Conservation (phyloP, 2,329 filamentous ascomycete genomes). For the Penicillium verrucosum region DNA sequence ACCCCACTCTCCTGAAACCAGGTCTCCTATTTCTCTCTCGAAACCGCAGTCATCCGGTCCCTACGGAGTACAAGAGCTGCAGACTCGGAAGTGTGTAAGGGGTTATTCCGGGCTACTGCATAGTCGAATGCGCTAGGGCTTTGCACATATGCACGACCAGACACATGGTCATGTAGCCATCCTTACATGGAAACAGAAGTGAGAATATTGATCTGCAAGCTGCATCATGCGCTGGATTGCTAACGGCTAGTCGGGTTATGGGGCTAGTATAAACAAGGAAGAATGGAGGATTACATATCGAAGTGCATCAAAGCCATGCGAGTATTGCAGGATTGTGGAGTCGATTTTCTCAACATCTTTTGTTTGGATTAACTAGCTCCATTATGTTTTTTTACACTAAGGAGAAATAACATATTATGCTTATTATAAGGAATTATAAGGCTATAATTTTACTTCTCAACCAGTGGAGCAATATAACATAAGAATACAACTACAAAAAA, state of each 20-base stretch:
- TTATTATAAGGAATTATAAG: neutral
- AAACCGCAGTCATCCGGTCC: constrained; percentile 9
- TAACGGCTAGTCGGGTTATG: constrained; percentile 2
- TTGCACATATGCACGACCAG: neutral
- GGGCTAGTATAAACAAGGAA: neutral
- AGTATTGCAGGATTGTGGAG: constrained; percentile 21
- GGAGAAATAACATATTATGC: neutral
- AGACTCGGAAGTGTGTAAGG: neutral
- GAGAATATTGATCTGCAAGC: constrained; percentile 11
- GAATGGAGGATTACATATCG: neutral
- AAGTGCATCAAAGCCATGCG: constrained; percentile 5
- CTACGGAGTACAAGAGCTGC: constrained; percentile 5
- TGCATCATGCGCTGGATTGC: constrained; percentile 10
- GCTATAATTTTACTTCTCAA: neutral
- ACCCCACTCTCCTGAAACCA: constrained; percentile 3
- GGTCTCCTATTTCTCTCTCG: constrained; percentile 5
- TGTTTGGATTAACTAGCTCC: neutral
- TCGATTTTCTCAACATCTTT: neutral
- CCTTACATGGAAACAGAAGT: neutral
- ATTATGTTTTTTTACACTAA: neutral
- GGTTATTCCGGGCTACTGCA: constrained; percentile 5
- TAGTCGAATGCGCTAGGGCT: neutral
- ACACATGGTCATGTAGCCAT: constrained; percentile 3
- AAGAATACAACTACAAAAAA: neutral
- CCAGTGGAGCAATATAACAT: neutral